These are phyloP conservation scores for Cucurbita argyrosperma DNA, from an alignment of 306 rosid genomes.

Conservation along the genomic window DNA sequence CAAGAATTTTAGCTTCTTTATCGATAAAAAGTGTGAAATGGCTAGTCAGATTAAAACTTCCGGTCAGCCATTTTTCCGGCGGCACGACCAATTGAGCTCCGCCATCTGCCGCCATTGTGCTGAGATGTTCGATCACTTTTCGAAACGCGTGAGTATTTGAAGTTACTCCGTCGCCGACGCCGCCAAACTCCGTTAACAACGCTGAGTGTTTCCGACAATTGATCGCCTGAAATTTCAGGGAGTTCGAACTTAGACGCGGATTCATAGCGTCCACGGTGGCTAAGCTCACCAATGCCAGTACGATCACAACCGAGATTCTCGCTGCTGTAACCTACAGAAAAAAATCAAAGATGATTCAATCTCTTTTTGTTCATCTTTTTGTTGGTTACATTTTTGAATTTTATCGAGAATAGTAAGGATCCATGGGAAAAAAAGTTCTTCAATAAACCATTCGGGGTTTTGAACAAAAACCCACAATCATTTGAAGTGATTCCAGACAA, in stretches of 20 bases:
- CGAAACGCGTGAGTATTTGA: conserved; percentile 53
- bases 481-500: too few species aligned
- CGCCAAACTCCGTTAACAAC: conserved; percentile 52
- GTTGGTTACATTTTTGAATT: background rate
- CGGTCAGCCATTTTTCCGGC: conserved; percentile 83
- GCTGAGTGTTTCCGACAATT: conserved; percentile 61
- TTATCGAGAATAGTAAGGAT: too few species aligned
- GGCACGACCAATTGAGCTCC: conserved; percentile 78
- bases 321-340: background rate
- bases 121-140: conserved; percentile 41
- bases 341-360: background rate
- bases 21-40: conserved; percentile 74
- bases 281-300: background rate
- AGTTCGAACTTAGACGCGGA: background rate
- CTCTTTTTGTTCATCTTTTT: background rate
- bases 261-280: background rate
- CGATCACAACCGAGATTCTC: background rate
- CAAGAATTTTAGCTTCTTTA: conserved; percentile 68
- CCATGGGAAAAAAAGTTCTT: too few species aligned
- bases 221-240: conserved; percentile 17
- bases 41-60: conserved; percentile 80
- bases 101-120: conserved; percentile 32
- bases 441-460: too few species aligned
- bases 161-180: conserved; percentile 66
- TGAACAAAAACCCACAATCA: background rate